phyloP scores from a whole-genome alignment of 2,329 filamentous ascomycete species.

The Pezicula carpinea region DNA sequence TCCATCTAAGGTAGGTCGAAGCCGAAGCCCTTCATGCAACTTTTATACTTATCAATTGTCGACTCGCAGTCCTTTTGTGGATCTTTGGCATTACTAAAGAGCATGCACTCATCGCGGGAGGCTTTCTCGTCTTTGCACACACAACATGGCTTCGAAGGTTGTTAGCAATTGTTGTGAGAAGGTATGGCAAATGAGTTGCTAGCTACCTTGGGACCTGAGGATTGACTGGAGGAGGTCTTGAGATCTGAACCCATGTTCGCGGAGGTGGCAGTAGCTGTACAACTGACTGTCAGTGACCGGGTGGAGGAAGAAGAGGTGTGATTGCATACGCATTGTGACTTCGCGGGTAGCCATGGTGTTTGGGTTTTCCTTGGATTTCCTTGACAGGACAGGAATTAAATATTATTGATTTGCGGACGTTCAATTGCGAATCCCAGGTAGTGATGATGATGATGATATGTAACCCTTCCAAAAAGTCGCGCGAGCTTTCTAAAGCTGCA shows the following conservation, averaged over 20 bases:
- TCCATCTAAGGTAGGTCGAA: constrained; percentile 53
- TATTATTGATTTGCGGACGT: too few species aligned
- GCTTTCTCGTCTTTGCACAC: constrained; percentile 96
- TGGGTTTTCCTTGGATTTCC: not conserved
- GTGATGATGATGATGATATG: too few species aligned
- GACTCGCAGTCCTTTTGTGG: constrained; percentile 79
- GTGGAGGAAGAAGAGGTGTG: constrained; percentile 1
- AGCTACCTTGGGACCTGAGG: constrained; percentile 22
- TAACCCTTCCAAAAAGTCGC: too few species aligned
- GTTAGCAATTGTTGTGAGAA: constrained; percentile 4
- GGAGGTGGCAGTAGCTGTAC: constrained; percentile 20
- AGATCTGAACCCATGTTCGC: constrained; percentile 22
- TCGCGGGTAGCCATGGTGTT: constrained; percentile 23
- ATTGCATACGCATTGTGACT: constrained; percentile 22
- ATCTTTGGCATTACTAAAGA: constrained; percentile 83
- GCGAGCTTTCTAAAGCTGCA: too few species aligned
- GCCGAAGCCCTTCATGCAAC: constrained; percentile 89
- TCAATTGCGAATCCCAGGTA: too few species aligned
- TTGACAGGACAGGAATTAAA: too few species aligned
- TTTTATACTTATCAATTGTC: constrained; percentile 79
- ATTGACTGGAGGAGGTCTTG: constrained; percentile 18
- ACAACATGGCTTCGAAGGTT: constrained; percentile 74
- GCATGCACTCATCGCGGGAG: constrained; percentile 95
- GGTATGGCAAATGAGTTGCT: not conserved
- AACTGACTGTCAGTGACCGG: constrained; percentile 7